Conservation (phyloP, 768 basidiomycete species). For the Lactifluus subvellereus region DNA sequence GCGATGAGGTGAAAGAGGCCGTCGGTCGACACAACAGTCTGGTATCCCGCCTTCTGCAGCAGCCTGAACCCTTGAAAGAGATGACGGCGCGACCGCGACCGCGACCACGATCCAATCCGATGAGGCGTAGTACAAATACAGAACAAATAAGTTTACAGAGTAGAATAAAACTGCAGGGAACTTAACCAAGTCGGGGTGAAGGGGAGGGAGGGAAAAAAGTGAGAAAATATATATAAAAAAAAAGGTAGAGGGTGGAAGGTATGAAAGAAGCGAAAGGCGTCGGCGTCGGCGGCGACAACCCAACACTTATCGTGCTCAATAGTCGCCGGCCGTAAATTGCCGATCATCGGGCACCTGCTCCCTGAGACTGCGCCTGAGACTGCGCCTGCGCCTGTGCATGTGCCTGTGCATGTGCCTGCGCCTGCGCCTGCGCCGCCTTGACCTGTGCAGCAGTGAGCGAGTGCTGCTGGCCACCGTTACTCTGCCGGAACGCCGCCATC, state of each 20-base stretch:
- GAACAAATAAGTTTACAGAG: slow-evolving; percentile 17
- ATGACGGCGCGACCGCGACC: not conserved
- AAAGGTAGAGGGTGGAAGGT: not conserved
- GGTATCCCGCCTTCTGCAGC: not conserved
- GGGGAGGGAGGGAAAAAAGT: not conserved
- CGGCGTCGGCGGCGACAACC: not conserved
- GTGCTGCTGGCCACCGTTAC: not conserved
- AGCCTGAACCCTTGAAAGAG: not conserved
- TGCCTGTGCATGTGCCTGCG: slow-evolving; percentile 16
- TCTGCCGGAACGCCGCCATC: slow-evolving; percentile 2
- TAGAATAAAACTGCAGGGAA: not conserved
- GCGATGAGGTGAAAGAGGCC: no score
- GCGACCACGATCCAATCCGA: not conserved
- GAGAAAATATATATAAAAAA: not conserved
- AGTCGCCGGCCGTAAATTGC: not conserved
- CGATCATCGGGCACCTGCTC: slow-evolving; percentile 11
- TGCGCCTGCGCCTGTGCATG: not conserved
- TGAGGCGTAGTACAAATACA: slow-evolving; percentile 6
- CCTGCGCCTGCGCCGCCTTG: slow-evolving; percentile 12
- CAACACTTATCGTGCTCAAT: not conserved
- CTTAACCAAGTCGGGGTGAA: not conserved
- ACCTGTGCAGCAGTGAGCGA: not conserved
- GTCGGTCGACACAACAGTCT: not conserved
- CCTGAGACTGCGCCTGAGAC: slow-evolving; percentile 21
- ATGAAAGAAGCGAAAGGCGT: not conserved